Base-by-base conservation (phyloP, 108 stramenopile genomes). In the Conticribra guillardii region DNA sequence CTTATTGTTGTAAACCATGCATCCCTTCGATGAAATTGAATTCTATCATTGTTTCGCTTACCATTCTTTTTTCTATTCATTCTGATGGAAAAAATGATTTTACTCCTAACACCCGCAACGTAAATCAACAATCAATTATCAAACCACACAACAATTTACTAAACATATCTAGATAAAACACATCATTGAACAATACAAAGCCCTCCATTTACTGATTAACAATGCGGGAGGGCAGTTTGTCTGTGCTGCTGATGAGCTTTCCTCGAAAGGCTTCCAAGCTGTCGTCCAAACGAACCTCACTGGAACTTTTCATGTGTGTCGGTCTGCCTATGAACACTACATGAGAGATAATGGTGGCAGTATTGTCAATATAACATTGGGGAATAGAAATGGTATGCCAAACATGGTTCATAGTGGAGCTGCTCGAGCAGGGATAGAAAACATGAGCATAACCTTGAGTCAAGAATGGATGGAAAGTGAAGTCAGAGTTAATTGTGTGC, bases 161-260 rank as follows among this genome's bases (percentile, higher is more conserved):
- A 72, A 84, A 49, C 69, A 47, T n/a, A n/a, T n/a, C n/a, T n/a
- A 70, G 71, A 82, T 89, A n/a, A 69, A 77, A 21, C 49, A 64
- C 46, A 73, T 86, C n/a, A 54, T 95, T 24, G 75, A 84, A 49
- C 69, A 47, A 8, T 72, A 79, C 53, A 80, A 78, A 27, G 68
- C 81, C 27, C 66, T 95, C n/a, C 73, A 95, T 62, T 67, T 88
- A 7, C 58, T 95, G 37, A 87, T 95, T 4, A 95, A 95, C 66
- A 95, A 95, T 69, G 88, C 90, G 27, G 94, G 91, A 29, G 91
- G 94, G 3, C 91, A 92, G 69, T 92, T 87, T 60, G 77, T 89
- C 31, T 82, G 84, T 55, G 67, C 82, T 11, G 86, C 87, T 18
- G 87, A 85, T 61, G 89, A 89, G 17, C 61, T 92, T 17, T 84